A percentile compares a stretch with the other conserved stretches of the same genome.
Conservation (phyloP, 768 basidiomycete genomes). For the Grammothele lineata region DNA sequence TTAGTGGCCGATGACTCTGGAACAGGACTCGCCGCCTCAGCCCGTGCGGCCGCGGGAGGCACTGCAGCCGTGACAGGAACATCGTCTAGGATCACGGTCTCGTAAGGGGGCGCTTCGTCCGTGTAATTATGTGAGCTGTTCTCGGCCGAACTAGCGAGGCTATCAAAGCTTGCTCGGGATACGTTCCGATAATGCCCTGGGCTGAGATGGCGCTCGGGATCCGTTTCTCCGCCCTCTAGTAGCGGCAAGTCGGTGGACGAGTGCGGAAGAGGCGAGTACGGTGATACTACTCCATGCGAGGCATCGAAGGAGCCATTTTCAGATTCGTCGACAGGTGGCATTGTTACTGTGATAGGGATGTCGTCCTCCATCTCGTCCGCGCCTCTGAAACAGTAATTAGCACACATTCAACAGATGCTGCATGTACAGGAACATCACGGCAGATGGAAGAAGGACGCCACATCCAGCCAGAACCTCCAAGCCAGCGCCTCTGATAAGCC, state of each 20-base stretch:
- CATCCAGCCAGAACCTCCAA: too few relatives aligned
- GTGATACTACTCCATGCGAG: neutral
- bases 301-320: slow-evolving; percentile 10
- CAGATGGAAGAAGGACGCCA: too few relatives aligned
- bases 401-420: too few relatives aligned
- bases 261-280: slow-evolving; percentile 36
- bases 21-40: neutral
- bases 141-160: slow-evolving; percentile 21
- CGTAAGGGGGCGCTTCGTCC: slow-evolving; percentile 69
- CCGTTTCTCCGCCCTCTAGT: slow-evolving; percentile 28
- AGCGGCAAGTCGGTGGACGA: slow-evolving; percentile 41
- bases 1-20: slow-evolving; percentile 1
- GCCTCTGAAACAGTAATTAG: too few relatives aligned
- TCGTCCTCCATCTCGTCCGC: slow-evolving; percentile 49
- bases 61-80: too few relatives aligned
- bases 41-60: neutral
- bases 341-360: slow-evolving; percentile 35
- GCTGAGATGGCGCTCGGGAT: slow-evolving; percentile 6
- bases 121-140: slow-evolving; percentile 33
- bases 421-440: too few relatives aligned
- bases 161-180: slow-evolving; percentile 19
- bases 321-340: slow-evolving; percentile 26
- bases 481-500: too few relatives aligned
- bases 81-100: slow-evolving; percentile 33
- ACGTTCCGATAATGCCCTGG: neutral